Evolutionary conservation across 768 basidiomycete species (phyloP).

Genomic region (Butyriboletus loyo): DNA sequence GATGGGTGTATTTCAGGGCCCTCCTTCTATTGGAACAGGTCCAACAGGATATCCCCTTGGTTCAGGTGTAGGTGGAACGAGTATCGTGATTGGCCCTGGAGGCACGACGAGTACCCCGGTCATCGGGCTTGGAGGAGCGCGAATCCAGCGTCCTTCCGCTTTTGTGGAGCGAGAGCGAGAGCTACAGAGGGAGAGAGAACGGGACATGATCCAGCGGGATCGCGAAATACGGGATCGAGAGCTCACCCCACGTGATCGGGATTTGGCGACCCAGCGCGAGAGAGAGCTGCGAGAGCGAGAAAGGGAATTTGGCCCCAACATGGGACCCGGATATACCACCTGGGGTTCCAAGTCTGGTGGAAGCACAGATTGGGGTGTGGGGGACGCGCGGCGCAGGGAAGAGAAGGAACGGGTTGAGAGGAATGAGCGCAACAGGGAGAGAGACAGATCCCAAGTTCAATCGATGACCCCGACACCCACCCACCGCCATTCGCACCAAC

Average conservation of each 20-base stretch:
- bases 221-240: conserved; percentile 25
- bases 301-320: conserved; percentile 26
- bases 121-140: conserved; percentile 17
- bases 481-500: conserved; percentile 35
- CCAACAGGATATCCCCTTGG: conserved; percentile 20
- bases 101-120: conserved; percentile 17
- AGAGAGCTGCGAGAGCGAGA: conserved; percentile 25
- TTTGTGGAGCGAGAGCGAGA: conserved; percentile 34
- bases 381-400: conserved; percentile 37
- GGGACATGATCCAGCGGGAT: conserved; percentile 29
- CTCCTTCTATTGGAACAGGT: conserved; percentile 19
- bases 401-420: conserved; percentile 26
- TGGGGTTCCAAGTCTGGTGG: conserved; percentile 35
- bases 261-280: conserved; percentile 21
- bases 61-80: conserved; percentile 17
- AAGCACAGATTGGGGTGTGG: conserved; percentile 31
- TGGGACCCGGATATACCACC: conserved; percentile 21
- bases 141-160: conserved; percentile 23
- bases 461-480: conserved; percentile 19
- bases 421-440: conserved; percentile 28
- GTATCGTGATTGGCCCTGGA: conserved; percentile 26
- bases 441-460: conserved; percentile 30
- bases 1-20: conserved; percentile 29
- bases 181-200: conserved; percentile 23
- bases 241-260: conserved; percentile 20